These are phyloP conservation scores for Pythium utonaiense DNA, from an alignment of 352 stramenopile species.

Conservation along the genomic window DNA sequence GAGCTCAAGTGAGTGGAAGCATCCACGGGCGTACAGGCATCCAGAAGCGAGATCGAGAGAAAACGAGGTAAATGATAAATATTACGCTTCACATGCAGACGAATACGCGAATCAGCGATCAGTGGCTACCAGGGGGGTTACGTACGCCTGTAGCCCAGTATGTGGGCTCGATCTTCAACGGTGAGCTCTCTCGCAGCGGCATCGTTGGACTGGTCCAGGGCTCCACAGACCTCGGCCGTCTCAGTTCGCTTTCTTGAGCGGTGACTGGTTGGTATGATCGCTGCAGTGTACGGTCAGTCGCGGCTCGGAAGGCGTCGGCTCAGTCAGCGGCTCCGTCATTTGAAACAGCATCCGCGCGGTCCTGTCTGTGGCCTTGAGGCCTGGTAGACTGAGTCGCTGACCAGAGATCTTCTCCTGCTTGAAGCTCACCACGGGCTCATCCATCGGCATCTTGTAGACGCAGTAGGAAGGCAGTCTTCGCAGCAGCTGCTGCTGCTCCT, in stretches of 20 bases:
- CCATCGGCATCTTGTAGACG: background rate
- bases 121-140: background rate
- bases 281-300: background rate
- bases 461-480: background rate
- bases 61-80: background rate
- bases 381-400: background rate
- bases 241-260: background rate
- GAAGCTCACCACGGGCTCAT: background rate
- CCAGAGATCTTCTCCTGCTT: background rate
- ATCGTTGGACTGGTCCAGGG: background rate
- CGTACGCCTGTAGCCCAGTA: background rate
- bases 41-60: background rate
- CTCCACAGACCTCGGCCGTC: background rate
- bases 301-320: background rate
- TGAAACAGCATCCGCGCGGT: background rate
- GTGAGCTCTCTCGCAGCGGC: background rate
- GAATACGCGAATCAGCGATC: background rate
- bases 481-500: background rate
- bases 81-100: background rate
- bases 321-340: background rate
- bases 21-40: background rate
- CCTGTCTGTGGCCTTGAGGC: background rate
- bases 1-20: constrained; percentile 33
- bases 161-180: background rate
- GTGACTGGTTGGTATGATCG: background rate